A percentile compares a stretch with the other conserved stretches of the same genome.
These are phyloP conservation scores for Colletotrichum horii DNA, from an alignment of 2,329 filamentous ascomycete genomes.

Conservation along the genomic window DNA sequence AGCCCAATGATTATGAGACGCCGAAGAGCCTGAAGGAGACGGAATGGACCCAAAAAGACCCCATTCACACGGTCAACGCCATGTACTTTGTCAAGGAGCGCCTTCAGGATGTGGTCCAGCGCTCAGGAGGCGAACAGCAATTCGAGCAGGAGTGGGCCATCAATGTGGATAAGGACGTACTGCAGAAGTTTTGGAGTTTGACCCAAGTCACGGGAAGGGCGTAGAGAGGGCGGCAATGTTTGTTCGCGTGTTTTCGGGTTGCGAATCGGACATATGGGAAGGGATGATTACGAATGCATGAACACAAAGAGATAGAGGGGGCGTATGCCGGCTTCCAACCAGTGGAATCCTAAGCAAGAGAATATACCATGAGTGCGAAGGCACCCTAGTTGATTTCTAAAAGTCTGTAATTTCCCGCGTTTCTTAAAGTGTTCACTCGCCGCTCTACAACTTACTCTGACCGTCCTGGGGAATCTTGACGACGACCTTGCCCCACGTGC, in stretches of 20 bases:
- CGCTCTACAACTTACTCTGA: slow-evolving; percentile 59
- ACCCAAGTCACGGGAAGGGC: neutral
- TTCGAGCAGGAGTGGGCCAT: slow-evolving; percentile 73
- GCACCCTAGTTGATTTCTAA: neutral
- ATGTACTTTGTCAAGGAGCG: slow-evolving; percentile 68
- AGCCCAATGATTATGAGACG: slow-evolving; percentile 59
- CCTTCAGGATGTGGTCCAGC: slow-evolving; percentile 62
- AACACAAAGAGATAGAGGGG: neutral
- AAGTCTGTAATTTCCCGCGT: neutral
- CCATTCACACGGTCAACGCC: slow-evolving; percentile 69
- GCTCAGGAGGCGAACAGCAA: slow-evolving; percentile 65
- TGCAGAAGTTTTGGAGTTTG: slow-evolving; percentile 60
- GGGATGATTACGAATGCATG: slow-evolving; percentile 16
- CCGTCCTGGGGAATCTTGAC: slow-evolving; percentile 78
- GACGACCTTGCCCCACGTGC: slow-evolving; percentile 96
- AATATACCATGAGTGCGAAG: neutral
- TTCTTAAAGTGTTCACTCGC: neutral
- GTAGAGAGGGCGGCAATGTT: neutral
- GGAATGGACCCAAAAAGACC: slow-evolving; percentile 63
- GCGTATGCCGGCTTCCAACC: neutral
- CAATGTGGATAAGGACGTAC: slow-evolving; percentile 78
- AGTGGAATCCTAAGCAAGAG: neutral
- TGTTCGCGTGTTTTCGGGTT: neutral
- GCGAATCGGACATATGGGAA: neutral
- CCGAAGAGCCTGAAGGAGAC: slow-evolving; percentile 59